Conservation (phyloP, 345 rosid genomes). For the Cardamine resedifolia region DNA sequence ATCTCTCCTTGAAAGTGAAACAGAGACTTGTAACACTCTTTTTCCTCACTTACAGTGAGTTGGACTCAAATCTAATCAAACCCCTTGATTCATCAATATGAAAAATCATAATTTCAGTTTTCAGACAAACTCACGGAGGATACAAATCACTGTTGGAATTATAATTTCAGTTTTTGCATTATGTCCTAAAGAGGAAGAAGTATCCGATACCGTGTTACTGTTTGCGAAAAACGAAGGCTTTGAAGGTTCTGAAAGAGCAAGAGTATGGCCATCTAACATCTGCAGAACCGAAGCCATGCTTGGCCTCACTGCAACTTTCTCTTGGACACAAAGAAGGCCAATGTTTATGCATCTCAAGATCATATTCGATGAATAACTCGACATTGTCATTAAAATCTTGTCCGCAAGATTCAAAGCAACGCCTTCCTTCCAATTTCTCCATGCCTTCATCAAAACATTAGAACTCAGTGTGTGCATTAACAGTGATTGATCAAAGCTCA, state of each 20-base stretch:
- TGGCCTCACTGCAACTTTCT: slow-evolving; percentile 50
- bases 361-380: slow-evolving; percentile 36
- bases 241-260: slow-evolving; percentile 44
- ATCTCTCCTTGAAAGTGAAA: slow-evolving; percentile 40
- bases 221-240: slow-evolving; percentile 46
- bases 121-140: slow-evolving; percentile 27
- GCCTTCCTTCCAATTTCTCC: slow-evolving; percentile 60
- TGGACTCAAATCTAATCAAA: slow-evolving; percentile 26
- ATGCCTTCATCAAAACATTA: slow-evolving; percentile 42
- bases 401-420: slow-evolving; percentile 43
- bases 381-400: slow-evolving; percentile 34
- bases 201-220: slow-evolving; percentile 11
- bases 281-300: slow-evolving; percentile 48
- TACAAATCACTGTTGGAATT: slow-evolving; percentile 32
- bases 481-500: neutral
- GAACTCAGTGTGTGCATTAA: neutral
- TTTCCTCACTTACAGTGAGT: slow-evolving; percentile 37
- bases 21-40: slow-evolving; percentile 36
- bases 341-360: slow-evolving; percentile 58
- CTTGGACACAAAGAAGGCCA: slow-evolving; percentile 69
- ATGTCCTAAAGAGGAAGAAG: slow-evolving; percentile 31
- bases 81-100: slow-evolving; percentile 18
- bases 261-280: slow-evolving; percentile 44
- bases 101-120: neutral
- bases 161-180: slow-evolving; percentile 26